phyloP scores from a whole-genome alignment of 2,329 filamentous ascomycete species.

The Akanthomyces dipterigenus region DNA sequence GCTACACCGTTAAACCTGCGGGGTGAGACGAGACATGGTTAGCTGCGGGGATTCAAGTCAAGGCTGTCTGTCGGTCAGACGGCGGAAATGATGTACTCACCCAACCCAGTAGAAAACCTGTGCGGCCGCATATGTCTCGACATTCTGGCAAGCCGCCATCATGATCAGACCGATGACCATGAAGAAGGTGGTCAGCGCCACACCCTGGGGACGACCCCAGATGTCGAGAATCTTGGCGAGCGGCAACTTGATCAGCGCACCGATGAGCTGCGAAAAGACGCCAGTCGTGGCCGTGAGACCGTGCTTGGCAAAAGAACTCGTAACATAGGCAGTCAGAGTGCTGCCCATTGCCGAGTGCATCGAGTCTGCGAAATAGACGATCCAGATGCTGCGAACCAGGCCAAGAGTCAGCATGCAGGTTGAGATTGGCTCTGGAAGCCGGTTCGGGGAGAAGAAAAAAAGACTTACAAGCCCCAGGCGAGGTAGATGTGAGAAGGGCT shows the following conservation, averaged over 20 bases:
- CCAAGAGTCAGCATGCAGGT: neutral
- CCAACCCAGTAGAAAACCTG: conserved; percentile 57
- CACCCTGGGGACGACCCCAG: conserved; percentile 54
- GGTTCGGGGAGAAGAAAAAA: neutral
- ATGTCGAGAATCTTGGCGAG: conserved; percentile 57
- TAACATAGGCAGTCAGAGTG: conserved; percentile 33
- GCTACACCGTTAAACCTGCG: conserved; percentile 44
- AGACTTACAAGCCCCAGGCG: conserved; percentile 2
- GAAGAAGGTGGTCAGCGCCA: conserved; percentile 42
- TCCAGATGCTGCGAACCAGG: conserved; percentile 26
- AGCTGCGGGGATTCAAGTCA: neutral
- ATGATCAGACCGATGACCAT: conserved; percentile 46
- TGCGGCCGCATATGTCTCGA: conserved; percentile 41
- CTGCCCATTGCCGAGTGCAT: conserved; percentile 25
- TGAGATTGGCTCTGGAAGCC: neutral
- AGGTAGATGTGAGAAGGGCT: neutral
- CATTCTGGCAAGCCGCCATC: conserved; percentile 49
- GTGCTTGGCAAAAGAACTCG: conserved; percentile 39
- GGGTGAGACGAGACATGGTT: neutral
- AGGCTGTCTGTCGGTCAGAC: conserved; percentile 22
- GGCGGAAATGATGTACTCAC: conserved; percentile 3
- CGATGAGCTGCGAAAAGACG: conserved; percentile 43
- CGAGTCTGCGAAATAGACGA: conserved; percentile 31
- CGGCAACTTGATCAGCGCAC: conserved; percentile 51
- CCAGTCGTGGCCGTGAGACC: conserved; percentile 42